Evolutionary conservation across 208 protist genomes (phyloP).

Genomic region (Zelonia costaricensis): DNA sequence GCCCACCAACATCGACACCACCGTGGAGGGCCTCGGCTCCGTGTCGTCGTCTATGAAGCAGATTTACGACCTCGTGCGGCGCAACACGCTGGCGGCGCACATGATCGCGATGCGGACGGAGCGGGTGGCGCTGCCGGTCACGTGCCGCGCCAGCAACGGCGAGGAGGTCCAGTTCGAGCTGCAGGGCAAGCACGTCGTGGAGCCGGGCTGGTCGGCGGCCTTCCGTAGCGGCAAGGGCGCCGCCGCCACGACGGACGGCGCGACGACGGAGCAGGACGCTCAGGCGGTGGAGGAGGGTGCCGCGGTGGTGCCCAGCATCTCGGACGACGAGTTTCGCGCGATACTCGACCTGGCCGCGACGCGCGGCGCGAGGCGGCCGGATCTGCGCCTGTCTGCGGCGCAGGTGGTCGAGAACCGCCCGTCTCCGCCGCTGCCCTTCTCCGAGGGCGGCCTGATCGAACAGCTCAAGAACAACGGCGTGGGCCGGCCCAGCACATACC

Average conservation of each 20-base stretch:
- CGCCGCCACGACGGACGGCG: neutral
- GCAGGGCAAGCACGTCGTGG: conserved; percentile 70
- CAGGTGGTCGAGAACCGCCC: conserved; percentile 63
- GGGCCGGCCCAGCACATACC: conserved; percentile 90
- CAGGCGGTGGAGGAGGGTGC: conserved; percentile 60
- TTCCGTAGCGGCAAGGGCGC: conserved; percentile 41
- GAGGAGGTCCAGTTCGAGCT: conserved; percentile 58
- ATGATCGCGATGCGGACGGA: conserved; percentile 84
- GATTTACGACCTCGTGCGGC: conserved; percentile 84
- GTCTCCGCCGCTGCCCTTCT: conserved; percentile 69
- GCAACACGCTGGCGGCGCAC: conserved; percentile 80
- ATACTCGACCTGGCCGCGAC: conserved; percentile 45
- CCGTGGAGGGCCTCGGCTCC: conserved; percentile 51
- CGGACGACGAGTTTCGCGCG: conserved; percentile 78
- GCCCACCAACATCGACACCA: conserved; percentile 82
- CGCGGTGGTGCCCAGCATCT: conserved; percentile 62
- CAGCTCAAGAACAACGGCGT: conserved; percentile 88
- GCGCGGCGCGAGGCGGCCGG: conserved; percentile 1
- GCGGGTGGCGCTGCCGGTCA: conserved; percentile 51
- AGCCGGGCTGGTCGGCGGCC: conserved; percentile 78
- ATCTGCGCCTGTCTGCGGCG: conserved; percentile 34
- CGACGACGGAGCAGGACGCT: conserved; percentile 43
- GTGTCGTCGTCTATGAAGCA: conserved; percentile 56
- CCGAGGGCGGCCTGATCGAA: conserved; percentile 86
- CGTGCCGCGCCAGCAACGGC: conserved; percentile 49